A percentile compares a stretch with the other conserved stretches of the same genome.
Conservation (phyloP, 805 yeast genomes). For the Candida tallmaniae region DNA sequence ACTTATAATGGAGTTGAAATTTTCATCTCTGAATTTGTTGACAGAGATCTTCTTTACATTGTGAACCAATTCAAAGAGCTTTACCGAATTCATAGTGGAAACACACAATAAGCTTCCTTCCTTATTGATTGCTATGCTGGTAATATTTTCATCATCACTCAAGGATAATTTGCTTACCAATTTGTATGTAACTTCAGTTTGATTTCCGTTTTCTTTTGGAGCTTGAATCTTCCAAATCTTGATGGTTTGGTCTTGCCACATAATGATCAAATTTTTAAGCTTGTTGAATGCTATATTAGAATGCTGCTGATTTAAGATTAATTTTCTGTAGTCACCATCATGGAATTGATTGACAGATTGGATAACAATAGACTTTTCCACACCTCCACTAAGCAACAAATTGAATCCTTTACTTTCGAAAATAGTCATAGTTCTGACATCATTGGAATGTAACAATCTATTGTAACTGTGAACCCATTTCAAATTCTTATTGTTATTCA, state of each 20-base stretch:
- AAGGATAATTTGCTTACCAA: slow-evolving; percentile 62
- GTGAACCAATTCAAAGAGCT: slow-evolving; percentile 59
- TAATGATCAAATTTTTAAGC: slow-evolving; percentile 49
- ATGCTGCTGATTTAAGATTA: slow-evolving; percentile 57
- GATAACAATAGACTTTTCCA: slow-evolving; percentile 64
- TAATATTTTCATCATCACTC: slow-evolving; percentile 76
- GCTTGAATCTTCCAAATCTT: slow-evolving; percentile 66
- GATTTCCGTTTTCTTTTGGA: background rate
- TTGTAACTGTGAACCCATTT: slow-evolving; percentile 78
- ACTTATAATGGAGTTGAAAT: slow-evolving; percentile 34
- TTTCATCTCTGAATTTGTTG: slow-evolving; percentile 46
- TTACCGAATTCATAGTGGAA: slow-evolving; percentile 62
- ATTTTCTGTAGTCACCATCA: slow-evolving; percentile 66
- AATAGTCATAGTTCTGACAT: slow-evolving; percentile 70
- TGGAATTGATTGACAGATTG: slow-evolving; percentile 64
- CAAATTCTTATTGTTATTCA: slow-evolving; percentile 17
- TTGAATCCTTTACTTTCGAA: slow-evolving; percentile 66
- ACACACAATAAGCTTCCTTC: slow-evolving; percentile 68
- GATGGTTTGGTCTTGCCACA: slow-evolving; percentile 80
- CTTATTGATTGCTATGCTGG: slow-evolving; percentile 60
- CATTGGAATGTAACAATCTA: slow-evolving; percentile 81
- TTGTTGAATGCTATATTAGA: slow-evolving; percentile 48
- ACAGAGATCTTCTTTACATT: slow-evolving; percentile 38
- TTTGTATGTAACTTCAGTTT: slow-evolving; percentile 36
- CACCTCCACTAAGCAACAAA: slow-evolving; percentile 78